phyloP scores from a whole-genome alignment of 2,329 filamentous ascomycete species.

The Cladosporium sp. region DNA sequence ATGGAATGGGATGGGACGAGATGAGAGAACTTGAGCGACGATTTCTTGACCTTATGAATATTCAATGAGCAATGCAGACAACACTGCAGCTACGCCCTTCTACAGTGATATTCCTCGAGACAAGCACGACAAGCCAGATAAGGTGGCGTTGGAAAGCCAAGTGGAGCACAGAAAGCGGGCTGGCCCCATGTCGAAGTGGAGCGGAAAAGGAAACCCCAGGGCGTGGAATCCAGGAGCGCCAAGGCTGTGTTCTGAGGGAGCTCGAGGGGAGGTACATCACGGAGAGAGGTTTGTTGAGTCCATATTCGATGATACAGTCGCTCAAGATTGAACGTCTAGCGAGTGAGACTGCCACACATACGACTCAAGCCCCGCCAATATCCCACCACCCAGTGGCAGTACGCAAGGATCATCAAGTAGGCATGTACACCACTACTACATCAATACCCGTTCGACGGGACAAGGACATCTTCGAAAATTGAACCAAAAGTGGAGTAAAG shows the following conservation, averaged over 20 bases:
- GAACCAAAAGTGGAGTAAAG: not conserved
- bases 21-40: not conserved
- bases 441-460: not conserved
- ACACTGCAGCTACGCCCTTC: not conserved
- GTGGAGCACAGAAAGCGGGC: not conserved
- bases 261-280: not conserved
- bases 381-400: too few relatives aligned
- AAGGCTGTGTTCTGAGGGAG: not conserved
- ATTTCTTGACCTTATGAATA: conserved; percentile 2
- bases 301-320: too few relatives aligned
- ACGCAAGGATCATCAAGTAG: too few relatives aligned
- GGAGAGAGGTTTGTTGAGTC: too few relatives aligned
- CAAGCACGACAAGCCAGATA: not conserved
- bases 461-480: not conserved
- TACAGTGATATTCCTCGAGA: not conserved
- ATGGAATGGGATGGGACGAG: not conserved
- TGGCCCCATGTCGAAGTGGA: not conserved
- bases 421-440: too few relatives aligned
- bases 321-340: too few relatives aligned
- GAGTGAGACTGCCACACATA: too few relatives aligned
- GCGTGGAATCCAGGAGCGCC: not conserved
- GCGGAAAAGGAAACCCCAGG: not conserved
- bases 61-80: not conserved
- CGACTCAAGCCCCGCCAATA: too few relatives aligned
- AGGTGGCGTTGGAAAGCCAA: not conserved